Evolutionary conservation across 768 basidiomycete genomes (phyloP), one percentile per base, ranked within the genome.

Genomic region (Termitomyces heimii): DNA sequence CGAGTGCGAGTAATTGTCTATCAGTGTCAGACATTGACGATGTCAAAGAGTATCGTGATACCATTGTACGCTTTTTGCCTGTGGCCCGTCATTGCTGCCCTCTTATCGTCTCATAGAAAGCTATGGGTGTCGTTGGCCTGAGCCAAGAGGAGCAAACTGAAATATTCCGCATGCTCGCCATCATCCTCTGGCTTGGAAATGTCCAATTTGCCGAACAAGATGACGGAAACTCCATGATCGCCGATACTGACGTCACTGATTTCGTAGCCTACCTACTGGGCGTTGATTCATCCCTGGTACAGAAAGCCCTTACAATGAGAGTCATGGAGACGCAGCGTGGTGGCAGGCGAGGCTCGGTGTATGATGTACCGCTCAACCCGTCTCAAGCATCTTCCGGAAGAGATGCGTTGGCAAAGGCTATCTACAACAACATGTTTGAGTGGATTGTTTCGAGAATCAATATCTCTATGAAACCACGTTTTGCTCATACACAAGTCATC

Each of bases 401-500:
- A 56, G 93, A 98, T 72, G 97, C 97, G 0, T 76, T 99, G 39
- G 77, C 96, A 4, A 96, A 98, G 70, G 96, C 94, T 16, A 86
- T 99, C 62, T 99, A 99, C 73, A 98, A 95, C 75, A 98, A 98
- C 70, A 75, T 98, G 4, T 98, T 99, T 69, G 96, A 99, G 68
- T 99, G 97, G 97, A 98, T 99, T 64, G 97, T 99, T 43, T 90
- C 92, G 16, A 85, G 93, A 59, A 83, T 99, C 68, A 99, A 99
- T 68, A 76, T 92, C 18, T 98, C 96, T 5, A 97, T 99, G 95
- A 95, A 94, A 71, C 82, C 94, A 5, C 83, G 92, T 42, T 73
- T 78, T 50, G 74, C 84, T 6, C 76, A 83, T 52, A 78, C 87
- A 9, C 91, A 94, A 54, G 77, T 98, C 54, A 92, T 99, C 61